Conservation (phyloP, 225 moss, liverwort and hornwort genomes). For the Antitrichia curtipendula region DNA sequence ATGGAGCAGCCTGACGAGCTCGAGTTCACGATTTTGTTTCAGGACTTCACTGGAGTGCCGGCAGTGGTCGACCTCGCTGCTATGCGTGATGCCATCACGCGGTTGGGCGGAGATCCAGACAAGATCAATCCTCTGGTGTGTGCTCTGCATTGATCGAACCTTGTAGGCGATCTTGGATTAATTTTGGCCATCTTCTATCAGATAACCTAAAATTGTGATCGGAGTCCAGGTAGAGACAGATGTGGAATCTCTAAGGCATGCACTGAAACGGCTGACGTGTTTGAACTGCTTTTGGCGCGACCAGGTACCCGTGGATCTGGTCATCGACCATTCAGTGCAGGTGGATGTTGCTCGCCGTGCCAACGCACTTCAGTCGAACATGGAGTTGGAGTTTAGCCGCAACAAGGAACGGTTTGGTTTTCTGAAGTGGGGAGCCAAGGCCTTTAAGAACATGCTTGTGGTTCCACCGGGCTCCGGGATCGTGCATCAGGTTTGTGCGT, state of each 20-base stretch:
- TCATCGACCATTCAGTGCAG: conserved; percentile 94
- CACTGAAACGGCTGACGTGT: not conserved
- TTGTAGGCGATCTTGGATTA: no score
- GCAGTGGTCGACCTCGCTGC: conserved; percentile 94
- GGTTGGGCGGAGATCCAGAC: conserved; percentile 72
- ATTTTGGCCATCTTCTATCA: not conserved
- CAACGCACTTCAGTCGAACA: conserved; percentile 65
- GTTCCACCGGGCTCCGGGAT: conserved; percentile 95
- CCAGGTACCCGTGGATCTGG: conserved; percentile 91
- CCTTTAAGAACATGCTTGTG: conserved; percentile 96
- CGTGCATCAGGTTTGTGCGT: conserved; percentile 64
- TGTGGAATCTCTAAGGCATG: not conserved
- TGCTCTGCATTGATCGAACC: not conserved
- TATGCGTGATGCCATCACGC: conserved; percentile 85
- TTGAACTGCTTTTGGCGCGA: not conserved
- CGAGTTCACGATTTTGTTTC: not conserved
- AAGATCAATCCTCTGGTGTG: conserved; percentile 87
- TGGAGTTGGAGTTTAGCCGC: conserved; percentile 75
- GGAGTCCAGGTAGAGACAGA: not conserved
- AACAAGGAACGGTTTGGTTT: conserved; percentile 93
- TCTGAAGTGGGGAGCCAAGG: conserved; percentile 90
- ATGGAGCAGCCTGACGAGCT: not conserved
- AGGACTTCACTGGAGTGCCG: conserved; percentile 95
- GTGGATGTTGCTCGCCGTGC: conserved; percentile 65
- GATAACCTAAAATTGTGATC: not conserved